Evolutionary conservation across 2,329 filamentous ascomycete genomes (phyloP).

Genomic region (Hansfordia pulvinata): DNA sequence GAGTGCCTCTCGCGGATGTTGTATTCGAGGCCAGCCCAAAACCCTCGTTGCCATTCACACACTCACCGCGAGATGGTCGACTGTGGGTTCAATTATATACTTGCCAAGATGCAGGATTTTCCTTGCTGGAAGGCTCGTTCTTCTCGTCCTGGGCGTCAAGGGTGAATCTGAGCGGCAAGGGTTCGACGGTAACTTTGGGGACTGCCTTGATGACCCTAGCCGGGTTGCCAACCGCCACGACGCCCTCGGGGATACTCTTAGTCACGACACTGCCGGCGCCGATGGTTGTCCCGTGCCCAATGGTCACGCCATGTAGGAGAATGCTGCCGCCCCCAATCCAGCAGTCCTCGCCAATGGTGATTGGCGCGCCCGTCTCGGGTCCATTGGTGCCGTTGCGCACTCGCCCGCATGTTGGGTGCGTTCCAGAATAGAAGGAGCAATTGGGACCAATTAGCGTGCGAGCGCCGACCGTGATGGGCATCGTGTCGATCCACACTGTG

Average conservation of each 20-base stretch:
- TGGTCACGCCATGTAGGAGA: conserved; percentile 63
- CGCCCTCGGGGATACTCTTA: conserved; percentile 54
- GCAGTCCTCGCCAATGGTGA: conserved; percentile 68
- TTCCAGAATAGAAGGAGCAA: conserved; percentile 60
- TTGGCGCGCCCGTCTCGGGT: conserved; percentile 60
- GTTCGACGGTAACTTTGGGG: conserved; percentile 6
- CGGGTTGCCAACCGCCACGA: conserved; percentile 54
- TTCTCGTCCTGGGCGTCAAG: too few species aligned
- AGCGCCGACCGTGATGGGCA: conserved; percentile 58
- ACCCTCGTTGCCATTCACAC: too few species aligned
- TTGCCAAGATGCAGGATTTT: too few species aligned
- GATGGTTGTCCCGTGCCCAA: conserved; percentile 60
- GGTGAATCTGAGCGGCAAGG: conserved; percentile 11
- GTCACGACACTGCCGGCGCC: conserved; percentile 78
- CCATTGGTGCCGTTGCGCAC: conserved; percentile 62
- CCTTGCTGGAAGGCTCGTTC: too few species aligned
- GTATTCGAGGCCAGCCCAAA: too few species aligned
- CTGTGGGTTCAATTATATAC: too few species aligned
- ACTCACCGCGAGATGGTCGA: too few species aligned
- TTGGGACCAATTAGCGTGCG: conserved; percentile 71
- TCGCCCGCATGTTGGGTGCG: conserved; percentile 64
- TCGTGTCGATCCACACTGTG: conserved; percentile 66
- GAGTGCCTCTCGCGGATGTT: too few species aligned
- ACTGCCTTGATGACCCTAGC: conserved; percentile 36
- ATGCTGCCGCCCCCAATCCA: conserved; percentile 63